A percentile compares a stretch with the other conserved stretches of the same genome.
Conservation (phyloP, 768 basidiomycete species). For the Nevesoporus exiguus region DNA sequence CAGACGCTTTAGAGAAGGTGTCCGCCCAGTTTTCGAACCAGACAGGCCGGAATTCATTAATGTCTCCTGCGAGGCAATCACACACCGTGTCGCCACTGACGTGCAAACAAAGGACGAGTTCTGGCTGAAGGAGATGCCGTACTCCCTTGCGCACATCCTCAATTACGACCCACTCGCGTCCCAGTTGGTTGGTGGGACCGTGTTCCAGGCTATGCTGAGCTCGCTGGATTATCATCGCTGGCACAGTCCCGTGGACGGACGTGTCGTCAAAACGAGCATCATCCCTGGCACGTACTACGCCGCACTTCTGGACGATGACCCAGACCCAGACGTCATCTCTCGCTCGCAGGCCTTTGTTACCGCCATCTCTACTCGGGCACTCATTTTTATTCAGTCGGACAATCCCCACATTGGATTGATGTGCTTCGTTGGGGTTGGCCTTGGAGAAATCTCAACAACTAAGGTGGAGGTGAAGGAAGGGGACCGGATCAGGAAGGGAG, state of each 20-base stretch:
- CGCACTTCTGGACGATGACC: conserved; percentile 29
- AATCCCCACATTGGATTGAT: conserved; percentile 53
- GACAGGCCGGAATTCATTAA: conserved; percentile 35
- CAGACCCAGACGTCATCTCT: conserved; percentile 5
- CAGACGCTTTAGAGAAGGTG: neutral
- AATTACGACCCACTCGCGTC: conserved; percentile 37
- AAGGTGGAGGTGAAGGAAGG: conserved; percentile 46
- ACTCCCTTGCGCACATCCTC: conserved; percentile 58
- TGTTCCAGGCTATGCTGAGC: conserved; percentile 58
- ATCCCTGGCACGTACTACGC: conserved; percentile 54
- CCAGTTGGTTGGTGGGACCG: conserved; percentile 47
- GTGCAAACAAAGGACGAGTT: conserved; percentile 45
- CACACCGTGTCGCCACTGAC: conserved; percentile 39
- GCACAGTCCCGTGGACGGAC: conserved; percentile 55
- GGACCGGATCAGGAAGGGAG: conserved; percentile 46
- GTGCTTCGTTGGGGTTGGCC: conserved; percentile 58
- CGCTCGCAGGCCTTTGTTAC: neutral
- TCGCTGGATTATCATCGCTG: conserved; percentile 59
- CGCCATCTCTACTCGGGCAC: conserved; percentile 51
- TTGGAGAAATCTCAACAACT: conserved; percentile 63
- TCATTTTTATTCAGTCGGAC: conserved; percentile 58
- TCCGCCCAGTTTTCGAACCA: neutral
- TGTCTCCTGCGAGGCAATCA: conserved; percentile 52
- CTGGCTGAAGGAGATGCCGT: conserved; percentile 61
- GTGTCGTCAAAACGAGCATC: conserved; percentile 36